Base-by-base conservation (phyloP, 1,284 basidiomycete genomes). In the Trametes pubescens region DNA sequence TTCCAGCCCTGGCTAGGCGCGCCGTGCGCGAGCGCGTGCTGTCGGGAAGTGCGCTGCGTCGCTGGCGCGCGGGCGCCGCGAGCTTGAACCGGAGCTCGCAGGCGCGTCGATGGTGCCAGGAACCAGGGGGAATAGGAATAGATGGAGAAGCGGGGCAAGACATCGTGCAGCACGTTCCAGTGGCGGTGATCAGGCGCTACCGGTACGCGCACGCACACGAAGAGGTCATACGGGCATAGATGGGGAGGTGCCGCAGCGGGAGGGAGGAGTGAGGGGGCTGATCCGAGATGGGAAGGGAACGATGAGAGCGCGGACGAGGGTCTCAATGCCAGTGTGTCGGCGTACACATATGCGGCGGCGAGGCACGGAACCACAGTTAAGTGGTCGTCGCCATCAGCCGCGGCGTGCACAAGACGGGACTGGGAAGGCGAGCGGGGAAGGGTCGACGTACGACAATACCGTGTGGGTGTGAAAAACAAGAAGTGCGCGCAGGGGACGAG, bases 311-410 rank as follows among this genome's bases (percentile, higher is more conserved):
- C 49, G 59, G 49, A 44, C 34, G 61, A 62, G 66, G 71, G 77
- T 61, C 64, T 65, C 57, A 82, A 83, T 75, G 87, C 88, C 88
- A 74, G 80, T 88, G 90, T 90, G 75, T 90, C 78, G 88, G 88
- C 84, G 80, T 79, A 83, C 79, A 75, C 67, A 64, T 59, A 51
- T 58, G 56, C 59, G 44, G 62, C 65, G 65, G 70, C 85, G 84
- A 87, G 83, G 82, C 82, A 88, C 86, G 86, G 79, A 84, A 87
- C 87, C 87, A 84, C 89, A 90, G 72, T 75, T 63, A 91, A 90
- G 89, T 84, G 87, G 86, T 88, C 87, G 86, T 88, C 86, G 82
- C 84, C 73, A 61, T 72, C 71, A 71, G 68, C 71, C 61, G 61
- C 56, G 48, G 62, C 86, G 82, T 81, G 78, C 79, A 81, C 73